These are phyloP conservation scores for Clavariopsis aquatica DNA, from an alignment of 495 filamentous ascomycete genomes.

Conservation along the genomic window DNA sequence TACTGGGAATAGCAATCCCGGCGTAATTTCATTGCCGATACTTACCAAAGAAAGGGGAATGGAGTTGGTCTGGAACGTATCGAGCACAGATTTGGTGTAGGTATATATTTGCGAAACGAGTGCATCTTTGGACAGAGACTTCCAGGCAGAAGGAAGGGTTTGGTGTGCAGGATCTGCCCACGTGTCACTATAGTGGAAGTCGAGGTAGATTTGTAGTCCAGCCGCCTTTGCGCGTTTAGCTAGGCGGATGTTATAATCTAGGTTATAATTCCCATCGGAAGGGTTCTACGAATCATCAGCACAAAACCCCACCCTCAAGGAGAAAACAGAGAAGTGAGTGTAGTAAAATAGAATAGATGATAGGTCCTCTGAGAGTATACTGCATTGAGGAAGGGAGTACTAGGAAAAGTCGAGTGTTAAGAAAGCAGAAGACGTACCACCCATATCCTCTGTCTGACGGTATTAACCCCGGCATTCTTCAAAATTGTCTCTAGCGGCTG, in stretches of 20 bases:
- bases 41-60: conserved; percentile 46
- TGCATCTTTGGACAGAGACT: conserved; percentile 27
- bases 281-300: too few species aligned
- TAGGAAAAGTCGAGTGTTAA: too few species aligned
- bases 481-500: conserved; percentile 65
- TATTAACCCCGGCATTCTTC: conserved; percentile 65
- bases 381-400: too few species aligned
- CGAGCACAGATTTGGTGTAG: conserved; percentile 48
- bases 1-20: conserved; percentile 51
- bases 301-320: too few species aligned
- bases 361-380: too few species aligned
- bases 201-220: conserved; percentile 65
- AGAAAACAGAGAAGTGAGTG: too few species aligned
- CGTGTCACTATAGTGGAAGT: conserved; percentile 71
- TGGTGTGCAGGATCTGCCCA: conserved; percentile 56
- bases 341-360: too few species aligned
- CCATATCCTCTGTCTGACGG: conserved; percentile 71
- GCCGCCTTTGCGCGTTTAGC: conserved; percentile 64
- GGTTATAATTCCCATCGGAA: conserved; percentile 62
- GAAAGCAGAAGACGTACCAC: too few species aligned
- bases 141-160: conserved; percentile 41
- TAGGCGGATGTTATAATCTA: conserved; percentile 69
- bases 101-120: conserved; percentile 38
- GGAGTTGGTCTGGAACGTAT: conserved; percentile 43
- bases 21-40: conserved; percentile 52